A percentile compares a stretch with the other conserved stretches of the same genome.
Conservation (phyloP, 2,329 filamentous ascomycete species). For the Colletotrichum brevisporum region DNA sequence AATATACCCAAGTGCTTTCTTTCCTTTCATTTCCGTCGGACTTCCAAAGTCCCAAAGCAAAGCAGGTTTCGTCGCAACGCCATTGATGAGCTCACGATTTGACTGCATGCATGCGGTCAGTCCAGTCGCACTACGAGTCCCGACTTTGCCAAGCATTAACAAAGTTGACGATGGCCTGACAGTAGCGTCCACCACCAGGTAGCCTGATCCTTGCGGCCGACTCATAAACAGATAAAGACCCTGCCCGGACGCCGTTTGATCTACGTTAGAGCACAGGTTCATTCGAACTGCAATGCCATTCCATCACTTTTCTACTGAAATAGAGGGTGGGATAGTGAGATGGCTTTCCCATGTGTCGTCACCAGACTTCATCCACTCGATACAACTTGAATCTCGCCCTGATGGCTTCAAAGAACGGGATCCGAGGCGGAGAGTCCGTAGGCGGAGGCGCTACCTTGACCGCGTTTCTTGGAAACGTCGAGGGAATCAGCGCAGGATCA, state of each 20-base stretch:
- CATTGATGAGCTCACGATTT: neutral
- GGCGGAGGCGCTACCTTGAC: neutral
- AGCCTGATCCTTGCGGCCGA: neutral
- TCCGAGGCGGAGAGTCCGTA: neutral
- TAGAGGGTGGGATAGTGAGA: neutral
- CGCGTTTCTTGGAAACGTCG: neutral
- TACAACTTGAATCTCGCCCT: no score
- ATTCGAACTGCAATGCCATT: neutral
- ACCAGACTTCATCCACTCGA: no score
- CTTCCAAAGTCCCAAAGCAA: neutral
- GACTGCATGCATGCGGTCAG: slow-evolving; percentile 6
- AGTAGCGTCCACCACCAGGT: neutral
- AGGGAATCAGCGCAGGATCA: neutral
- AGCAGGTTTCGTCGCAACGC: neutral
- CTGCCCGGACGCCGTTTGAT: neutral
- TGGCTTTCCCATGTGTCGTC: no score
- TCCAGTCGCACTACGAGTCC: neutral
- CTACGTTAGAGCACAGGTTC: neutral
- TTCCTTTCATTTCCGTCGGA: no score
- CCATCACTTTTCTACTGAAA: neutral
- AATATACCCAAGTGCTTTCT: neutral
- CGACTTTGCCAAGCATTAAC: neutral
- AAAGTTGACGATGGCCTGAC: neutral
- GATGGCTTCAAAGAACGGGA: no score
- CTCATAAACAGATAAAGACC: neutral